Evolutionary conservation across 148 eudicot genomes (phyloP), one percentile per base, ranked within the genome.

Genomic region (Silene latifolia): DNA sequence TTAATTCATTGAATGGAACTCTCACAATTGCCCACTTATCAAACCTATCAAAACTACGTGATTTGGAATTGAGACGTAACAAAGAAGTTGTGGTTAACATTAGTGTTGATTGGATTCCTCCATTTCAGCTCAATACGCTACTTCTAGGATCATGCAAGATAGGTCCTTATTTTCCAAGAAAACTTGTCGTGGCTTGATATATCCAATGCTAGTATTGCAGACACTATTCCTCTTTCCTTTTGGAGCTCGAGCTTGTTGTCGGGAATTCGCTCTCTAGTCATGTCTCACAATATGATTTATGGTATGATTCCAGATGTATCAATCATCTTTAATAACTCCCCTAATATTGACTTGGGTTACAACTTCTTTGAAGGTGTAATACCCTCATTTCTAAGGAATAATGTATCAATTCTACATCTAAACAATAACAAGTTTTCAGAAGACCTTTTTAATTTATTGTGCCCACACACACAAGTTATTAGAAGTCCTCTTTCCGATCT

Each of bases 31-130:
- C 29, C 29, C 29, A 27, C 29, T 27, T 27, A 1, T 27, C 29
- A 1, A 81, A 80, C 23, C 83, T 80, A 18, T 74, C 78, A 0
- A 69, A 60, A 7, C 71, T 85, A 59, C 5, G 17, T 4, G 20
- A 4, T 24, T 67, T 85, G 25, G 24, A 69, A 24, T 61, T 82
- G 62, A 73, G 80, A 39, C 8, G 5, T 44, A 85, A 82, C 74
- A 63, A 80, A 5, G 59, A 56, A 20, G 5, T 75, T 27, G 25
- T 72, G 46, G 23, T 75, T 14, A 56, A 71, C 51, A 57, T 80
- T 9, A 80, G 72, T 67, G 48, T 24, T 32, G 25, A 76, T 51
- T 80, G 79, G 79, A 21, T 75, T 46, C 76, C 76, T 21, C 79
- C 68, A 27, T 27, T 27, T 27, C 29, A 27, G 29, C 29, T 27